Conservation (phyloP, 768 basidiomycete species). For the Amanita rubescens region DNA sequence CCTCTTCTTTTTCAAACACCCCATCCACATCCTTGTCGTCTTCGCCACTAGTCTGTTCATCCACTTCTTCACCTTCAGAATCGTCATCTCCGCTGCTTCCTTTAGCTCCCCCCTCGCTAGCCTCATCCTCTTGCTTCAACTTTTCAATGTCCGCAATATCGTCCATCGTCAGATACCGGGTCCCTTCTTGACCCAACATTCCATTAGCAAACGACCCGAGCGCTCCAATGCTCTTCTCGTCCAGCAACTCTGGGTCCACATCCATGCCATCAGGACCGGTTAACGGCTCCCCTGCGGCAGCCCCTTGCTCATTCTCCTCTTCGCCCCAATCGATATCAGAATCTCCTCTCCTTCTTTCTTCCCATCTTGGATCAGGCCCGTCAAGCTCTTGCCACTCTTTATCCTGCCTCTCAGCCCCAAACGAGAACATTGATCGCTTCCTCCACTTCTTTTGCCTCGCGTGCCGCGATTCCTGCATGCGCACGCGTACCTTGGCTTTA, state of each 20-base stretch:
- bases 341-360: constrained; percentile 51
- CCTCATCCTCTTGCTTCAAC: constrained; percentile 28
- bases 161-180: constrained; percentile 50
- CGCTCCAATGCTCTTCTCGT: constrained; percentile 33
- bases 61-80: constrained; percentile 5
- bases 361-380: constrained; percentile 30
- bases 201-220: constrained; percentile 50
- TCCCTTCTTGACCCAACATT: constrained; percentile 36
- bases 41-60: constrained; percentile 12
- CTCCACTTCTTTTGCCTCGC: constrained; percentile 13
- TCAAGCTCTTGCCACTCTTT: constrained; percentile 35
- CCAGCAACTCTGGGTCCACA: constrained; percentile 46
- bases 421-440: constrained; percentile 27
- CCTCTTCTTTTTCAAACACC: constrained; percentile 27
- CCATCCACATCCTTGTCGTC: constrained; percentile 18
- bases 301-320: constrained; percentile 26
- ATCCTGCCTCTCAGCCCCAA: constrained; percentile 52
- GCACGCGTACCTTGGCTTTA: constrained; percentile 19
- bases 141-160: constrained; percentile 52
- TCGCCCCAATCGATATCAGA: constrained; percentile 68
- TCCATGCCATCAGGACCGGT: constrained; percentile 48
- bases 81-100: constrained; percentile 27
- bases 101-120: constrained; percentile 16
- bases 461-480: constrained; percentile 16
- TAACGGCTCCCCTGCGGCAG: constrained; percentile 21